These are phyloP conservation scores for Pichia cephalocereana DNA, from an alignment of 805 yeast species.

Conservation along the genomic window DNA sequence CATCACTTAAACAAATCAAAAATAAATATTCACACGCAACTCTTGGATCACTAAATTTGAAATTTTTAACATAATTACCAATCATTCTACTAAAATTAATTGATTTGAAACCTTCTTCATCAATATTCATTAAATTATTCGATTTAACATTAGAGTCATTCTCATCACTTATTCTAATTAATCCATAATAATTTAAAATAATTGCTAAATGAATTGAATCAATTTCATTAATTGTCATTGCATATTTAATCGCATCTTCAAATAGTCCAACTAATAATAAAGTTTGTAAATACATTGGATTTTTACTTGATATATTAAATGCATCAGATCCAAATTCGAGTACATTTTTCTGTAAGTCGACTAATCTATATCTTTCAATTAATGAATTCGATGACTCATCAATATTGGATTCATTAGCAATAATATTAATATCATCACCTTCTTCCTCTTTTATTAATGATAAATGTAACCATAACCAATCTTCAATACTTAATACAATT, in stretches of 20 bases:
- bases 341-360: constrained; percentile 65
- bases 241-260: constrained; percentile 66
- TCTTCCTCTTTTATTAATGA: constrained; percentile 56
- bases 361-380: constrained; percentile 62
- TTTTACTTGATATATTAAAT: constrained; percentile 56
- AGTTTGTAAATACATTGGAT: constrained; percentile 66
- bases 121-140: constrained; percentile 24
- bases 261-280: constrained; percentile 69
- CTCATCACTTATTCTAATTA: constrained; percentile 37
- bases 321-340: constrained; percentile 63
- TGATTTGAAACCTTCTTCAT: constrained; percentile 20
- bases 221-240: constrained; percentile 56
- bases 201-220: constrained; percentile 89
- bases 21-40: constrained; percentile 87
- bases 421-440: constrained; percentile 14
- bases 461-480: constrained; percentile 95
- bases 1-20: constrained; percentile 47
- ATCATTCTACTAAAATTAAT: constrained; percentile 53
- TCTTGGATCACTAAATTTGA: constrained; percentile 78
- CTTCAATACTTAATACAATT: constrained; percentile 75
- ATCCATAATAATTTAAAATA: constrained; percentile 64
- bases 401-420: constrained; percentile 12
- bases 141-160: constrained; percentile 3
- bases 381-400: constrained; percentile 31
- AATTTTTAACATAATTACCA: constrained; percentile 74